Evolutionary conservation across 805 yeast genomes (phyloP).

Genomic region (Kuraishia piskuri): DNA sequence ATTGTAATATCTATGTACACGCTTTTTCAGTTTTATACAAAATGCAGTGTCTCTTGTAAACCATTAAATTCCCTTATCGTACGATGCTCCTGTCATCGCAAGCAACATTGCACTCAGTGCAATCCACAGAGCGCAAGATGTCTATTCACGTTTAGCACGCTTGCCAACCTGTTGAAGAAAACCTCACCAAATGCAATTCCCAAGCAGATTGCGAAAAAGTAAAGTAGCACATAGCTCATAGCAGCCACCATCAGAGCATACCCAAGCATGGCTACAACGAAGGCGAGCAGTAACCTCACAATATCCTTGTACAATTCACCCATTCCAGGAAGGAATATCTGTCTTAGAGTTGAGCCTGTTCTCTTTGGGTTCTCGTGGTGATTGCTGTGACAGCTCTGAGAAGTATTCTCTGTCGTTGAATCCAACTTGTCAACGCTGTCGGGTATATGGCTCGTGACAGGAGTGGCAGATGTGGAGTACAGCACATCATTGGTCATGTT

Average conservation of each 20-base stretch:
- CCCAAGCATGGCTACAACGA: slow-evolving; percentile 56
- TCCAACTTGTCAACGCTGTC: slow-evolving; percentile 2
- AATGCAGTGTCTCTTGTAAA: not conserved
- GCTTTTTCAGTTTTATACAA: not conserved
- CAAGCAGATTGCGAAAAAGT: slow-evolving; percentile 64
- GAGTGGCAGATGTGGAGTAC: not conserved
- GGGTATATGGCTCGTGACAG: not conserved
- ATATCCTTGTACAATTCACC: slow-evolving; percentile 38
- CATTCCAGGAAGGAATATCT: slow-evolving; percentile 25
- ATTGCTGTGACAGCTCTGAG: slow-evolving; percentile 25
- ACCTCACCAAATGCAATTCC: slow-evolving; percentile 69
- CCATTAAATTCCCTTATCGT: too few species aligned
- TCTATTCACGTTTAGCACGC: slow-evolving; percentile 27
- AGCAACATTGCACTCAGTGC: not conserved
- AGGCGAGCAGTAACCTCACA: slow-evolving; percentile 45
- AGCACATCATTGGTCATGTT: slow-evolving; percentile 23
- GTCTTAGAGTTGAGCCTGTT: slow-evolving; percentile 8
- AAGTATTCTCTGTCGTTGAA: slow-evolving; percentile 13
- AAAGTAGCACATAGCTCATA: slow-evolving; percentile 59
- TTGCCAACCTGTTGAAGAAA: slow-evolving; percentile 51
- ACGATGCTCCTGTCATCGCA: not conserved
- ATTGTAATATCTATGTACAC: not conserved
- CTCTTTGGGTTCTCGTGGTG: slow-evolving; percentile 15
- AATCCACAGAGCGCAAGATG: slow-evolving; percentile 18
- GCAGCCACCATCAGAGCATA: slow-evolving; percentile 74